Evolutionary conservation across 306 rosid genomes (phyloP).

Genomic region (Sicyos baderoa): DNA sequence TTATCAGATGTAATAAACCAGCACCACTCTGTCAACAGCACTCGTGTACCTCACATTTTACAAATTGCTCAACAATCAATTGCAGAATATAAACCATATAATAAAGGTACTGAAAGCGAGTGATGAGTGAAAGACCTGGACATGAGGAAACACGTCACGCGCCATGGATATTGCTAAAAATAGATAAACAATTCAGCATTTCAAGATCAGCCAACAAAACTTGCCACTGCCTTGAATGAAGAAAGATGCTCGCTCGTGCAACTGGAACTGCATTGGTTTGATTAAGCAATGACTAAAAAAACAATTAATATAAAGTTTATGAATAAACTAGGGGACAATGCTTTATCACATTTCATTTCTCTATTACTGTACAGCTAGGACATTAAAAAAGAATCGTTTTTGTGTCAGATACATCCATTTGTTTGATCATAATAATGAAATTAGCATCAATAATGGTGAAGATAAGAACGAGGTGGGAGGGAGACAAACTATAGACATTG

Average conservation of each 20-base stretch:
- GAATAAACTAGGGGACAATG: neutral
- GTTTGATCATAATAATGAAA: neutral
- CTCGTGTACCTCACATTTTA: slow-evolving; percentile 9
- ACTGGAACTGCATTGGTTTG: neutral
- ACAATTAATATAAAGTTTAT: neutral
- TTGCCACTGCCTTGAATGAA: neutral
- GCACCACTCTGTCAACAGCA: slow-evolving; percentile 15
- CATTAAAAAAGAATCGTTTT: neutral
- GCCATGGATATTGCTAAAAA: slow-evolving; percentile 1
- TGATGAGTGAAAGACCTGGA: slow-evolving; percentile 2
- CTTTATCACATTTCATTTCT: neutral
- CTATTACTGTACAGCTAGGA: neutral
- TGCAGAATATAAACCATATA: neutral
- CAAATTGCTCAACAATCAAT: neutral
- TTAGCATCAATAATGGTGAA: slow-evolving; percentile 3
- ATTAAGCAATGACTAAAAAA: neutral
- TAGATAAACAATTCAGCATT: neutral
- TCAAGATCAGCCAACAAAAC: neutral
- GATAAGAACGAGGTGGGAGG: slow-evolving; percentile 5
- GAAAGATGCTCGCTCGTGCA: neutral
- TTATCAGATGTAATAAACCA: slow-evolving; percentile 1
- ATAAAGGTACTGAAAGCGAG: neutral
- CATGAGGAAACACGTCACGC: neutral
- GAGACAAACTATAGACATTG: slow-evolving; percentile 18
- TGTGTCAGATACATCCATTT: neutral